These are phyloP conservation scores for Leishmania guyanensis DNA, from an alignment of 208 protist species.

Conservation along the genomic window DNA sequence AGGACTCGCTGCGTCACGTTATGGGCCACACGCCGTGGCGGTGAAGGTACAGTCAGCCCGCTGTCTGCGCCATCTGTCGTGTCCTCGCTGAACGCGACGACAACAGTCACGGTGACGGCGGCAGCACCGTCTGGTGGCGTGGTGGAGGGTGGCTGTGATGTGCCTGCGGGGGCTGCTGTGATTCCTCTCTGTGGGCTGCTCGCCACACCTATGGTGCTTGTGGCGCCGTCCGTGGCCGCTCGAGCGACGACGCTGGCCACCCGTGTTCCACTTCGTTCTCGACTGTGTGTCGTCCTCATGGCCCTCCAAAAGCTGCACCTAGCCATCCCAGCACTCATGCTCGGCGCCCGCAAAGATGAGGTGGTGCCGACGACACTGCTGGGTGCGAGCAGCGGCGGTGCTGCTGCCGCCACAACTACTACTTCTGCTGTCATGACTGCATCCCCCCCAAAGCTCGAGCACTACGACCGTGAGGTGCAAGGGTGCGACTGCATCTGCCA, in stretches of 20 bases:
- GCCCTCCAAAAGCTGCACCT: slow-evolving; percentile 53
- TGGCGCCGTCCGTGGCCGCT: slow-evolving; percentile 8
- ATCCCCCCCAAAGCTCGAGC: not conserved
- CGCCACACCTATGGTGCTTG: slow-evolving; percentile 12
- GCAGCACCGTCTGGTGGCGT: not conserved
- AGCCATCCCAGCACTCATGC: slow-evolving; percentile 43
- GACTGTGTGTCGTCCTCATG: slow-evolving; percentile 41
- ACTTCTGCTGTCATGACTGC: not conserved
- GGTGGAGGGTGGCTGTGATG: not conserved
- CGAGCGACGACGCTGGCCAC: slow-evolving; percentile 4
- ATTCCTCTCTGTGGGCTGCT: slow-evolving; percentile 5
- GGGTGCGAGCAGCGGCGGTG: not conserved
- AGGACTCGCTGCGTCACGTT: not conserved
- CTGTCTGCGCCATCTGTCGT: not conserved
- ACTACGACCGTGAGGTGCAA: not conserved
- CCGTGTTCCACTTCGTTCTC: slow-evolving; percentile 21
- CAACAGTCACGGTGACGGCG: too few species aligned
- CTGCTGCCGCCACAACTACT: not conserved
- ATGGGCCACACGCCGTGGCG: not conserved
- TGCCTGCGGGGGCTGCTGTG: not conserved
- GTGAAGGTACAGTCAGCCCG: not conserved
- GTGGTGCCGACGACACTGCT: slow-evolving; percentile 13
- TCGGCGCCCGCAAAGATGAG: slow-evolving; percentile 33
- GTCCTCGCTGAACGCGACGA: not conserved
- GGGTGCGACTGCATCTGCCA: not conserved